Percentiles rank a stretch among this genome's conserved stretches.
Conservation (phyloP, 2,329 filamentous ascomycete species). For the Fusarium tricinctum region DNA sequence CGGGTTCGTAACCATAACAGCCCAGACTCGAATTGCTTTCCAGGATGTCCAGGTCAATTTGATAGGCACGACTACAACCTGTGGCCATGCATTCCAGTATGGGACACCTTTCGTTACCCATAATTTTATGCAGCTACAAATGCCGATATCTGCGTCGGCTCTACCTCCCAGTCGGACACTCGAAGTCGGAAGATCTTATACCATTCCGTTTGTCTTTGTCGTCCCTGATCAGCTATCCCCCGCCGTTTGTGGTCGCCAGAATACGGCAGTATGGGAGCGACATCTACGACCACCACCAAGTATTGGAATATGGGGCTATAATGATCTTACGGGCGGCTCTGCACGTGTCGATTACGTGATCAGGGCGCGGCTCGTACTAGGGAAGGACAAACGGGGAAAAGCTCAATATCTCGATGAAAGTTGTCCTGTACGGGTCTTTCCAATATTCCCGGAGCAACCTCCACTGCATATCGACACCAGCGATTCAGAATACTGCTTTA, state of each 20-base stretch:
- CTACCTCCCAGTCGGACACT: background rate
- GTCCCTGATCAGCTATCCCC: background rate
- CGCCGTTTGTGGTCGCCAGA: background rate
- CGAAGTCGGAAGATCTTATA: background rate
- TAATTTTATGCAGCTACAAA: background rate
- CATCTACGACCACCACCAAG: conserved; percentile 3
- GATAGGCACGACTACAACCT: conserved; percentile 4
- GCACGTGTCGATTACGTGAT: background rate
- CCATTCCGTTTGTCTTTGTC: background rate
- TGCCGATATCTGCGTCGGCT: background rate
- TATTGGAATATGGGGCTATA: background rate
- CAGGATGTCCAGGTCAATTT: conserved; percentile 6
- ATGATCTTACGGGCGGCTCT: conserved; percentile 1
- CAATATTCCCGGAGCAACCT: conserved; percentile 1
- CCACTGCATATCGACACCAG: background rate
- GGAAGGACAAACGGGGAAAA: background rate
- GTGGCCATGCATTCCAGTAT: conserved; percentile 10
- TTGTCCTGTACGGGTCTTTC: background rate
- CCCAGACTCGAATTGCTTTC: background rate
- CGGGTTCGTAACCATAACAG: background rate
- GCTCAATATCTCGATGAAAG: background rate
- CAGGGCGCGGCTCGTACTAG: background rate
- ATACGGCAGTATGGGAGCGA: background rate
- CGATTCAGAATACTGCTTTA: conserved; percentile 1
- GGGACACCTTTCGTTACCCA: background rate